These are phyloP conservation scores for Hypoxylon sp. DNA, from an alignment of 2,329 filamentous ascomycete genomes.

Conservation along the genomic window DNA sequence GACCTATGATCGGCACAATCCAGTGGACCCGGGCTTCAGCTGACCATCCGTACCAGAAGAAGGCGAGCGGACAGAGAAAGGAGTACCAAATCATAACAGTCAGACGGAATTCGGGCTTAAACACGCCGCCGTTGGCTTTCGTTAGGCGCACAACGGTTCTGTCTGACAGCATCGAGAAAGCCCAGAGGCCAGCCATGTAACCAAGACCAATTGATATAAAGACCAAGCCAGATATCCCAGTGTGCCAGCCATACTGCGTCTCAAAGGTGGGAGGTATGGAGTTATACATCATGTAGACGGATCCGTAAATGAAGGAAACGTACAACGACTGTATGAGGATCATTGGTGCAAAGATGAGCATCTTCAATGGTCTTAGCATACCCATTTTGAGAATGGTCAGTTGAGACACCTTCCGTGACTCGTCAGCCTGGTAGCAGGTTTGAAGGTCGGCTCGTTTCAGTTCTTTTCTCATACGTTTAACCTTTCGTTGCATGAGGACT, in stretches of 20 bases:
- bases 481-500: constrained; percentile 67
- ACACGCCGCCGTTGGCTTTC: constrained; percentile 57
- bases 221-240: constrained; percentile 63
- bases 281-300: constrained; percentile 69
- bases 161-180: constrained; percentile 63
- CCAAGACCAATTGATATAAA: constrained; percentile 65
- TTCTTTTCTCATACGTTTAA: constrained; percentile 60
- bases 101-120: constrained; percentile 53
- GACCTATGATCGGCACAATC: constrained; percentile 52
- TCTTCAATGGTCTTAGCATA: constrained; percentile 66
- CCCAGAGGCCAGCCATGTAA: constrained; percentile 57
- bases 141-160: constrained; percentile 62
- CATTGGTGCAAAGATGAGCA: constrained; percentile 65
- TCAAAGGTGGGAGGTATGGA: constrained; percentile 67
- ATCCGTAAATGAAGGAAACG: constrained; percentile 67
- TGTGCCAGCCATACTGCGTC: constrained; percentile 62
- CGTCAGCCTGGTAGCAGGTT: constrained; percentile 62
- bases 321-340: constrained; percentile 64
- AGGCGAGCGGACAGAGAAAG: constrained; percentile 49
- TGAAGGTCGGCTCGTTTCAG: constrained; percentile 61
- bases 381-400: constrained; percentile 57
- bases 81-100: constrained; percentile 50
- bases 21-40: constrained; percentile 50
- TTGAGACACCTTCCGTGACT: constrained; percentile 47
- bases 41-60: constrained; percentile 56